Conservation (phyloP, 169 alveolate species). For the Theileria sp. region DNA sequence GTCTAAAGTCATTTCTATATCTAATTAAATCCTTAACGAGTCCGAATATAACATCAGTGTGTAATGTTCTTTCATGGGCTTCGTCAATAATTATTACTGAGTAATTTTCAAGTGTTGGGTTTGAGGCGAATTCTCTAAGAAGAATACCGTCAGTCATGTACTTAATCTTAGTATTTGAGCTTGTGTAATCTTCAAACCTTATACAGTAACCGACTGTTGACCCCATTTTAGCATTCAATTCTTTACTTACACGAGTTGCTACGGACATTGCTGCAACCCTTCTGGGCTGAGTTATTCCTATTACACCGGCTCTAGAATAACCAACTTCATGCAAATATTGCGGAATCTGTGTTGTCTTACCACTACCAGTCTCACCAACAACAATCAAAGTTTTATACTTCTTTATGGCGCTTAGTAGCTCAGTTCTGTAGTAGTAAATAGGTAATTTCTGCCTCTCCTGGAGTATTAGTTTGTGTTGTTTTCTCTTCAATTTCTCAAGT, state of each 20-base stretch:
- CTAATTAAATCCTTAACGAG: slow-evolving; percentile 92
- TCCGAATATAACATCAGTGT: slow-evolving; percentile 98
- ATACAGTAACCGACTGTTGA: slow-evolving; percentile 91
- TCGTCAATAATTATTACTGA: slow-evolving; percentile 97
- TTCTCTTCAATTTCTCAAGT: slow-evolving; percentile 59
- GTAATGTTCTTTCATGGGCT: slow-evolving; percentile 99
- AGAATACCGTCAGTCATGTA: slow-evolving; percentile 99
- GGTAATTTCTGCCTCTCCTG: slow-evolving; percentile 87
- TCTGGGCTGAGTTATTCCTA: slow-evolving; percentile 99
- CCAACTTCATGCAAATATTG: slow-evolving; percentile 96
- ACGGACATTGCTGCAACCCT: slow-evolving; percentile 99
- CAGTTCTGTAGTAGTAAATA: slow-evolving; percentile 89
- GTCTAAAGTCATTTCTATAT: slow-evolving; percentile 82
- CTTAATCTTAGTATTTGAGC: slow-evolving; percentile 91
- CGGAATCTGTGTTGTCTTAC: slow-evolving; percentile 99
- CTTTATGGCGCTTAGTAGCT: slow-evolving; percentile 87
- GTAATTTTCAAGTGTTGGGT: slow-evolving; percentile 91
- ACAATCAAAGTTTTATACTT: slow-evolving; percentile 90
- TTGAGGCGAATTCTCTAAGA: slow-evolving; percentile 93
- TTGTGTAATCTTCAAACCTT: slow-evolving; percentile 98
- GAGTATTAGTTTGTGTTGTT: slow-evolving; percentile 57
- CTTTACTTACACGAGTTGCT: slow-evolving; percentile 98
- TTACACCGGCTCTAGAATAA: slow-evolving; percentile 91
- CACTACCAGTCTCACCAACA: slow-evolving; percentile 99
- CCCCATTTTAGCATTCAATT: slow-evolving; percentile 96